These are phyloP conservation scores for Cladosporium colombiae DNA, from an alignment of 2,329 filamentous ascomycete genomes.

Conservation along the genomic window DNA sequence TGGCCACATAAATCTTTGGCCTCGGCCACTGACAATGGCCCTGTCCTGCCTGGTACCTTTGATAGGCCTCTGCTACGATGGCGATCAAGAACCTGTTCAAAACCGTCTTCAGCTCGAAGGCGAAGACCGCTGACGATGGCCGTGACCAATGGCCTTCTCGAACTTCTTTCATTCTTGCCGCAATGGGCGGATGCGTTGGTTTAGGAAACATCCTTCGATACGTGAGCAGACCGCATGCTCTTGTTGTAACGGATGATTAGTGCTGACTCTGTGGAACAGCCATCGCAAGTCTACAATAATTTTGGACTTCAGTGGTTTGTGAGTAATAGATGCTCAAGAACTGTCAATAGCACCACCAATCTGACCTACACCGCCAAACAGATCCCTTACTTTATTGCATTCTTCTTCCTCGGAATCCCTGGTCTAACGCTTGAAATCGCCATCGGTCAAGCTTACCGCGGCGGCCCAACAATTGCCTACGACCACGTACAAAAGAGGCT, in stretches of 20 bases:
- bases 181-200: slow-evolving; percentile 60
- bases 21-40: background rate
- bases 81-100: slow-evolving; percentile 17
- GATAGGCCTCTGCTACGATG: background rate
- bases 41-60: background rate
- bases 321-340: background rate
- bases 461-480: slow-evolving; percentile 30
- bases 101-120: slow-evolving; percentile 21
- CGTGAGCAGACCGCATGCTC: background rate
- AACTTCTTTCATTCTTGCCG: slow-evolving; percentile 57
- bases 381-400: slow-evolving; percentile 34
- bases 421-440: slow-evolving; percentile 58
- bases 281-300: slow-evolving; percentile 62
- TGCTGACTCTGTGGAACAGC: slow-evolving; percentile 36
- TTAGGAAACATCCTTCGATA: slow-evolving; percentile 50
- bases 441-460: slow-evolving; percentile 54
- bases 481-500: slow-evolving; percentile 54
- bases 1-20: background rate
- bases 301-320: slow-evolving; percentile 63
- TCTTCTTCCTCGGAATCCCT: slow-evolving; percentile 60
- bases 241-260: background rate
- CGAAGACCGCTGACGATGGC: slow-evolving; percentile 40
- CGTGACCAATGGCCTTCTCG: slow-evolving; percentile 59
- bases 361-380: background rate
- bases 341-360: too few relatives aligned